These are phyloP conservation scores for Fusarium coffeatum DNA, from an alignment of 2,329 filamentous ascomycete genomes.

Conservation along the genomic window DNA sequence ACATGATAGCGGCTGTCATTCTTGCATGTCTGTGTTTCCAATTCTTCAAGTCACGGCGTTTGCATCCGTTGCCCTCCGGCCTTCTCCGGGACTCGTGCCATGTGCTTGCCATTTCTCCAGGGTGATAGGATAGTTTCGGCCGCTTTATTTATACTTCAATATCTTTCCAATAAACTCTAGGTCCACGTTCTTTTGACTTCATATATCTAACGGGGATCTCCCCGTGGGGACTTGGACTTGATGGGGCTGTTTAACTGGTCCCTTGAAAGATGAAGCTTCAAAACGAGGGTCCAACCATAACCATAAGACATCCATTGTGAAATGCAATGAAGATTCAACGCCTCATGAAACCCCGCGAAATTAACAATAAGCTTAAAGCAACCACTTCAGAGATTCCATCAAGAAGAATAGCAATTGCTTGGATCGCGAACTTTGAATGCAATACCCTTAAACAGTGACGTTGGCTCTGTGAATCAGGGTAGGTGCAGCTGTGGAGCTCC, in stretches of 20 bases:
- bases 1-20: neutral
- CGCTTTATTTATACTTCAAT: neutral
- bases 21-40: neutral
- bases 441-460: neutral
- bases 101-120: neutral
- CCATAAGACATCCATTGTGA: neutral
- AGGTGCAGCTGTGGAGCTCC: neutral
- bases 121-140: neutral
- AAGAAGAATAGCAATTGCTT: neutral
- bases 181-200: neutral
- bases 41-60: neutral
- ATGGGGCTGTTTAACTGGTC: constrained; percentile 20
- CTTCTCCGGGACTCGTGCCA: constrained; percentile 20
- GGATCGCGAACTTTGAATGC: neutral
- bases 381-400: neutral
- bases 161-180: neutral
- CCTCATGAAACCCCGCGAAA: neutral
- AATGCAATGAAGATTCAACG: neutral
- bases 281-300: neutral
- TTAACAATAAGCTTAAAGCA: neutral
- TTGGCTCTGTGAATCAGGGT: neutral
- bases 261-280: neutral
- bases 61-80: constrained; percentile 1
- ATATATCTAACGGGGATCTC: neutral
- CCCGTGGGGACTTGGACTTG: constrained; percentile 5